Base-by-base conservation (phyloP, 345 rosid species). In the Salix brachista region DNA sequence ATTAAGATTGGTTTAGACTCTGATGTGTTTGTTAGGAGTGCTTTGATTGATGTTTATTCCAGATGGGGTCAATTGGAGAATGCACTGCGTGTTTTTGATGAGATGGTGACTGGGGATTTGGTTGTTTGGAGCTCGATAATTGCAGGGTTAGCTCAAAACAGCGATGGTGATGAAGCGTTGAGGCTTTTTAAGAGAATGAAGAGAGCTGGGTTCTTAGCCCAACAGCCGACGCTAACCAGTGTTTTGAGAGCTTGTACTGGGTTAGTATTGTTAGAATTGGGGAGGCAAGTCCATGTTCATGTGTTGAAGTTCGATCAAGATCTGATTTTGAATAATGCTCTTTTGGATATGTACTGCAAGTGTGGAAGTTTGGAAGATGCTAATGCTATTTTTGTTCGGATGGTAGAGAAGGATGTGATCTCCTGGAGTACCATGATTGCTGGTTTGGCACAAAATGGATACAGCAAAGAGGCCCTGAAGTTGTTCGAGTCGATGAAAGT, bases 391-490 rank as follows among this genome's bases (percentile, higher is more conserved):
- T 91, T 91, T 50, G 50, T 6, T 42, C 68, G 85, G 65, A 89
- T 89, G 92, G 76, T 65, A 34, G 86, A 83, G 70, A 90, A 78
- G 82, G 92, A 90, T 80, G 94, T 92, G 69, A 81, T 92, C 71
- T 85, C 97, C 48, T 90, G 94, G 92, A 91, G 97, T 81, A 91
- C 94, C 23, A 88, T 91, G 92, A 89, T 91, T 79, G 82, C 90
- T 23, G 94, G 97, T 67, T 70, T 90, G 74, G 97, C 90, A 0
- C 92, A 92, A 67, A 90, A 92, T 23, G 97, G 97, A 52, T 84
- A 84, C 79, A 92, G 94, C 80, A 82, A 74, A 17, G 88, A 90
- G 77, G 94, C 97, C 6, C 28, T 90, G 70, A 71, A 77, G 60
- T 70, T 92, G 76, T 89, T 92, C 36, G 85, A 86, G 50, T 37